These are phyloP conservation scores for Leishmania turanica DNA, from an alignment of 208 protist species.

Conservation along the genomic window DNA sequence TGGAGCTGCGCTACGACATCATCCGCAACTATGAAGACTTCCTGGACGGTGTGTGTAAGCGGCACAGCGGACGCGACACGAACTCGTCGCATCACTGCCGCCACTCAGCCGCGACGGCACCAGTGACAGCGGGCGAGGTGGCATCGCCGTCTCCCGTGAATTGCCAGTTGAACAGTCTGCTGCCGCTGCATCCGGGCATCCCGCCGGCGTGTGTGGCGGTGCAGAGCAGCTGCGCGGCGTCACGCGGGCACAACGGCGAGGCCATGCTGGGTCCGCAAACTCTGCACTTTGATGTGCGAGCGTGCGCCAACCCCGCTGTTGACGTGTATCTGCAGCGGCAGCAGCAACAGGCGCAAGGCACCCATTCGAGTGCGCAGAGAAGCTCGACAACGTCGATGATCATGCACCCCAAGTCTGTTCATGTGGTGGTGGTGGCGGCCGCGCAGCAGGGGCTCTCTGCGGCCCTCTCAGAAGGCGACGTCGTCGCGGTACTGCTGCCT, in stretches of 20 bases:
- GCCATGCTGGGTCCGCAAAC: neutral
- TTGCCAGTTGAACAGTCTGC: constrained; percentile 10
- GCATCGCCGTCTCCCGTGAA: neutral
- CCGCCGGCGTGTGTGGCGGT: constrained; percentile 17
- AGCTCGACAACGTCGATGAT: neutral
- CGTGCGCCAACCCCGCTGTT: neutral
- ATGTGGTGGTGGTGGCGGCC: constrained; percentile 3
- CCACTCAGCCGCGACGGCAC: neutral
- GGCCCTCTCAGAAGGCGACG: constrained; percentile 56
- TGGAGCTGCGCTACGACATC: constrained; percentile 76
- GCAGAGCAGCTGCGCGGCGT: constrained; percentile 1
- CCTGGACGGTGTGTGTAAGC: constrained; percentile 10
- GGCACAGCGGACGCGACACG: neutral
- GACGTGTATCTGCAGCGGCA: neutral
- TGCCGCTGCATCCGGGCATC: constrained; percentile 24
- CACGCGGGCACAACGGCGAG: neutral
- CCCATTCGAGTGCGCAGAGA: neutral
- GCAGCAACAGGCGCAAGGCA: neutral
- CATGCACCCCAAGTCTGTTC: neutral
- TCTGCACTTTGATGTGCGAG: neutral
- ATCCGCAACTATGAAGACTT: constrained; percentile 47
- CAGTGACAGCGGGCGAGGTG: neutral
- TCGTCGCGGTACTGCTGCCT: constrained; percentile 67
- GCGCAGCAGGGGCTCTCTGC: constrained; percentile 24
- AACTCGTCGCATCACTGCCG: neutral